Conservation (phyloP, 495 filamentous ascomycete species). For the Penicillium argentinense region DNA sequence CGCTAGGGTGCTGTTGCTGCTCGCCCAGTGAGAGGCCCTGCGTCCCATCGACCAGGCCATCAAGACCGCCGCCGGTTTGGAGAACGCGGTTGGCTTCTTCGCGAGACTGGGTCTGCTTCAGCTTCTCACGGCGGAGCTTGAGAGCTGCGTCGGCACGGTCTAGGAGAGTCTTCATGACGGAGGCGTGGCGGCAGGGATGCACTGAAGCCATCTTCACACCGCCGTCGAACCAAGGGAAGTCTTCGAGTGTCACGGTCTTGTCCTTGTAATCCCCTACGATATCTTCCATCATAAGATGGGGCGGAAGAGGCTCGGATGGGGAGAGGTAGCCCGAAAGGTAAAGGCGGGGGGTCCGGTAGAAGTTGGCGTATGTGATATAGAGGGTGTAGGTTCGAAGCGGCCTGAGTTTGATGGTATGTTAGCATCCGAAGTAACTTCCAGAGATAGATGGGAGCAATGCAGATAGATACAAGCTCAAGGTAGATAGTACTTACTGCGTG, state of each 20-base stretch:
- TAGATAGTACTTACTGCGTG: constrained; percentile 61
- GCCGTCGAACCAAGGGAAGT: constrained; percentile 86
- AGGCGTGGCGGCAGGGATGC: constrained; percentile 90
- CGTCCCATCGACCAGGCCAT: constrained; percentile 64
- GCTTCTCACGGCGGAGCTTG: constrained; percentile 82
- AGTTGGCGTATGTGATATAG: constrained; percentile 96
- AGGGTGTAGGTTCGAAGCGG: constrained; percentile 89
- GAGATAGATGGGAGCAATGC: background rate
- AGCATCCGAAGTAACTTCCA: background rate
- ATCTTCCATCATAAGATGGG: constrained; percentile 96
- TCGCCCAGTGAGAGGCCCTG: constrained; percentile 43
- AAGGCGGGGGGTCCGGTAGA: constrained; percentile 93
- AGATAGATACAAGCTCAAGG: constrained; percentile 5
- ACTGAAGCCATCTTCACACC: constrained; percentile 93
- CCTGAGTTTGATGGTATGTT: constrained; percentile 38
- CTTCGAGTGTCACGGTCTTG: constrained; percentile 97
- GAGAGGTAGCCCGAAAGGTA: constrained; percentile 90
- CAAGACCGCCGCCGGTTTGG: constrained; percentile 57
- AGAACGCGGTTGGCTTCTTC: constrained; percentile 36
- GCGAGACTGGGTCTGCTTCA: constrained; percentile 52
- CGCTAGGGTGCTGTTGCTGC: constrained; percentile 55
- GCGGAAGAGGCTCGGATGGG: constrained; percentile 80
- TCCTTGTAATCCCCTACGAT: constrained; percentile 99
- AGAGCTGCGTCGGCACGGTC: constrained; percentile 92
- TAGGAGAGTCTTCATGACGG: constrained; percentile 96